Conservation (phyloP, 1,284 basidiomycete genomes). For the Cryptococcus wingfieldii region DNA sequence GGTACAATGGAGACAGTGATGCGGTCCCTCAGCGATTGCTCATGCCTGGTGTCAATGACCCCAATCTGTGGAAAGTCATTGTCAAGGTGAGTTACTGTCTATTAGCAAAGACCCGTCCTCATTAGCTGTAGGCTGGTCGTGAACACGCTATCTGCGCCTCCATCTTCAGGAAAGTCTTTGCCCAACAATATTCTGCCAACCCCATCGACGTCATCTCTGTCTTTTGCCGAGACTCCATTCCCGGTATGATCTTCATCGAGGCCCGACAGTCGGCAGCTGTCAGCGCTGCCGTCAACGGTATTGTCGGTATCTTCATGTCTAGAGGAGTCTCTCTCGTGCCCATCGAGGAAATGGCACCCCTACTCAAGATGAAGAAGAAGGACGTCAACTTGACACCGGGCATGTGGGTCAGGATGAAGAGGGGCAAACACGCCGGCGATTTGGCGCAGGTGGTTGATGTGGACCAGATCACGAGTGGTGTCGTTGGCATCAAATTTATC, state of each 20-base stretch:
- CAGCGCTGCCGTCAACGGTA: slow-evolving; percentile 75
- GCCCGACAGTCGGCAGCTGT: slow-evolving; percentile 84
- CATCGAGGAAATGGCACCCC: slow-evolving; percentile 96
- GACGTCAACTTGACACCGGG: slow-evolving; percentile 79
- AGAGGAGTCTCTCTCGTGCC: slow-evolving; percentile 82
- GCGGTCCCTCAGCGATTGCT: slow-evolving; percentile 90
- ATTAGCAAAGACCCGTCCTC: background rate
- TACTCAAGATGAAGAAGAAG: slow-evolving; percentile 93
- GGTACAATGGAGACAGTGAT: slow-evolving; percentile 85
- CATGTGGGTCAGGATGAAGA: slow-evolving; percentile 91
- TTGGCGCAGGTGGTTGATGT: slow-evolving; percentile 93
- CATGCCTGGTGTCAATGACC: slow-evolving; percentile 95
- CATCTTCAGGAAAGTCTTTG: slow-evolving; percentile 82
- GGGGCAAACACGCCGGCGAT: slow-evolving; percentile 92
- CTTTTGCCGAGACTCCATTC: slow-evolving; percentile 91
- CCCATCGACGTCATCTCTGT: slow-evolving; percentile 84
- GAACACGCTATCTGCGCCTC: slow-evolving; percentile 91
- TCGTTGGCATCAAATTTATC: slow-evolving; percentile 84
- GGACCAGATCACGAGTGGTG: slow-evolving; percentile 72
- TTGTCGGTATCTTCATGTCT: slow-evolving; percentile 80
- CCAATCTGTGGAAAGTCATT: slow-evolving; percentile 90
- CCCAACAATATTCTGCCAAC: slow-evolving; percentile 51
- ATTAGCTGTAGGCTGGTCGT: slow-evolving; percentile 64
- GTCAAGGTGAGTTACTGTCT: slow-evolving; percentile 67
- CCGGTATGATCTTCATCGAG: slow-evolving; percentile 94